A percentile compares a stretch with the other conserved stretches of the same genome.
Evolutionary conservation across 805 yeast genomes (phyloP).

Genomic region (Metschnikowia kofuensis): DNA sequence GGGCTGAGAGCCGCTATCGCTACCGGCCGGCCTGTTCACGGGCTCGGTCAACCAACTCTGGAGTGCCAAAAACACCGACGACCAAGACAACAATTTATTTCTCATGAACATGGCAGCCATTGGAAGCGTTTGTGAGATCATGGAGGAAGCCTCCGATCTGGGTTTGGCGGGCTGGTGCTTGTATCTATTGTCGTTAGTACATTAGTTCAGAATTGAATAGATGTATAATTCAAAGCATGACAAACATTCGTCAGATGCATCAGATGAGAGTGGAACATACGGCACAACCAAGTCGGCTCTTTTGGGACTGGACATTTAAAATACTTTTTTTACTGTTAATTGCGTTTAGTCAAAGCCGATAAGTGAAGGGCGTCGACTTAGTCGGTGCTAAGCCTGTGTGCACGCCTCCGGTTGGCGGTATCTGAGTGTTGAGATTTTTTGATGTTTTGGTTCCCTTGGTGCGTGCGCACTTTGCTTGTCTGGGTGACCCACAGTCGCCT

Average conservation of each 20-base stretch:
- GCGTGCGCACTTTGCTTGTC: no score
- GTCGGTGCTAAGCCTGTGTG: background rate
- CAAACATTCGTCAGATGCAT: no score
- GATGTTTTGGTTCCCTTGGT: no score
- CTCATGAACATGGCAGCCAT: constrained; percentile 67
- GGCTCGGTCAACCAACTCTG: constrained; percentile 49
- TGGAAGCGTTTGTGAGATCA: constrained; percentile 57
- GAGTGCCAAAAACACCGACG: constrained; percentile 49
- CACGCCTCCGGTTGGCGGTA: background rate
- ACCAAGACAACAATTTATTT: constrained; percentile 56
- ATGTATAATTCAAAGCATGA: no score
- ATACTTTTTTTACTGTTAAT: background rate
- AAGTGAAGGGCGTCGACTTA: background rate
- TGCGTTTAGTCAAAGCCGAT: background rate
- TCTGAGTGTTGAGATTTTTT: no score
- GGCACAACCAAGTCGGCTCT: constrained; percentile 18
- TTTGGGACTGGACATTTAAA: constrained; percentile 13
- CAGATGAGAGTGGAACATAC: constrained; percentile 6
- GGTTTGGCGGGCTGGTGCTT: constrained; percentile 48
- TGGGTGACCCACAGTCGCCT: no score
- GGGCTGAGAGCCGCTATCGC: constrained; percentile 37
- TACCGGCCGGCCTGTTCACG: constrained; percentile 25
- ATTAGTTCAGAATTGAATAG: background rate
- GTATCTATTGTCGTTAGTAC: constrained; percentile 31
- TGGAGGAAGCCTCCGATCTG: constrained; percentile 42